Evolutionary conservation across 1,284 basidiomycete genomes (phyloP), one percentile per base, ranked within the genome.

Genomic region (Blastosporella zonata): DNA sequence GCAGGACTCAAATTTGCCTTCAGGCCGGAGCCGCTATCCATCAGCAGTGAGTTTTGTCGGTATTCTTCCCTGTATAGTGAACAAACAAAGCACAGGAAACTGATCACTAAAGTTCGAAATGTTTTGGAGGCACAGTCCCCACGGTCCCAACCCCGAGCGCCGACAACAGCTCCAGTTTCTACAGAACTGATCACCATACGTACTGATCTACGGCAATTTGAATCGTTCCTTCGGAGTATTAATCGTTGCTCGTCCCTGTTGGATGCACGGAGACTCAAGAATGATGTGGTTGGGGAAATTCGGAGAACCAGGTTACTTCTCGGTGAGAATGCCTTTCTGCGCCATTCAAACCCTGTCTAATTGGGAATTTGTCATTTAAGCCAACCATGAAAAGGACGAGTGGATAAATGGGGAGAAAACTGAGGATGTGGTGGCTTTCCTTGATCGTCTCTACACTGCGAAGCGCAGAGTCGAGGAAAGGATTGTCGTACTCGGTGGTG

Each of bases 251-350:
- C 87, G 10, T 93, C 88, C 2, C 72, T 97, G 3, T 69, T 93
- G 21, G 94, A 97, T 62, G 93, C 93, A 1, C 77, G 93, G 43
- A 76, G 94, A n/a, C 66, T 97, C 34, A 88, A 94, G 67, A 93
- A 91, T 56, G 94, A 97, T 58, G 78, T 97, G 27, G 80, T 90
- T 54, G 81, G 89, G 10, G 93, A 97, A 68, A 91, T 94, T 44
- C 72, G 93, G 43, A 75, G 84, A 55, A 93, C 91, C 1, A 76
- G 89, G 37, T 62, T 83, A 36, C 59, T 85, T 22, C 73, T 93
- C 29, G 85, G 88, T 88, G 61, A 48, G 73, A 55, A 12, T 4
- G 20, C 18, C 17, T 39, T 21, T 23, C 15, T 17, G 9, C 31
- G 27, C 23, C 21, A 27, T 3, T 50, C 28, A 28, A 27, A n/a